A percentile compares a stretch with the other conserved stretches of the same genome.
Evolutionary conservation across 805 yeast genomes (phyloP).

Genomic region (Zygosaccharomyces gambellarensis): DNA sequence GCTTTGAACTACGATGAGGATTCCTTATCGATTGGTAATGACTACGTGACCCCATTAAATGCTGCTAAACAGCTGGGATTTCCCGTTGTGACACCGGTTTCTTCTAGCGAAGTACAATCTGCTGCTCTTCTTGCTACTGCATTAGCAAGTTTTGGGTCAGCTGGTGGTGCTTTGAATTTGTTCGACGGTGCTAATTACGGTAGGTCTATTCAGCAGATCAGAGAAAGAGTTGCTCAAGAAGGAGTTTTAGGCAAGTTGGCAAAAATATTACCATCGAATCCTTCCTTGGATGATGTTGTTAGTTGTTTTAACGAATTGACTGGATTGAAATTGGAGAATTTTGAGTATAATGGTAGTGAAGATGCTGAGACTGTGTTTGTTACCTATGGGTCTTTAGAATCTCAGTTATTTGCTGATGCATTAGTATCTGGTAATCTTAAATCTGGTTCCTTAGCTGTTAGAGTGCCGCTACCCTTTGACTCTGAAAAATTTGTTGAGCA

Average conservation of each 20-base stretch:
- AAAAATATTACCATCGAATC: conserved; percentile 10
- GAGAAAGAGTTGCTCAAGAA: conserved; percentile 13
- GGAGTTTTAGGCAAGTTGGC: conserved; percentile 13
- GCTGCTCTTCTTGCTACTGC: conserved; percentile 60
- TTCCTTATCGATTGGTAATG: conserved; percentile 51
- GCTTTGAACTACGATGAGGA: conserved; percentile 65
- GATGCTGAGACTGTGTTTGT: conserved; percentile 73
- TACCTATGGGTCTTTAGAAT: conserved; percentile 68
- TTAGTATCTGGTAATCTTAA: conserved; percentile 36
- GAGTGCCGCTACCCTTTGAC: conserved; percentile 80
- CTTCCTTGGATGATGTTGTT: conserved; percentile 27
- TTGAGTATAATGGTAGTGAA: conserved; percentile 56
- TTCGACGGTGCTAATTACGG: conserved; percentile 67
- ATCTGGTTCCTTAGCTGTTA: conserved; percentile 64
- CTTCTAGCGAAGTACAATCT: conserved; percentile 60
- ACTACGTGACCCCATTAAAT: conserved; percentile 56
- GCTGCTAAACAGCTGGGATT: conserved; percentile 59
- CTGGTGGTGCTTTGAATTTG: conserved; percentile 55
- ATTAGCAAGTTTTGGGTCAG: conserved; percentile 43
- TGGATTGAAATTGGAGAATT: conserved; percentile 25
- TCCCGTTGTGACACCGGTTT: conserved; percentile 66
- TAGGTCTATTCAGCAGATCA: conserved; percentile 20
- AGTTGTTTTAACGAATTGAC: conserved; percentile 28
- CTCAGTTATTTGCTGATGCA: conserved; percentile 47
- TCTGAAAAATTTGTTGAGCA: conserved; percentile 51